A percentile compares a stretch with the other conserved stretches of the same genome.
Evolutionary conservation across 1,139 yeast genomes (phyloP).

Genomic region (Blastobotrys buckinghamii): DNA sequence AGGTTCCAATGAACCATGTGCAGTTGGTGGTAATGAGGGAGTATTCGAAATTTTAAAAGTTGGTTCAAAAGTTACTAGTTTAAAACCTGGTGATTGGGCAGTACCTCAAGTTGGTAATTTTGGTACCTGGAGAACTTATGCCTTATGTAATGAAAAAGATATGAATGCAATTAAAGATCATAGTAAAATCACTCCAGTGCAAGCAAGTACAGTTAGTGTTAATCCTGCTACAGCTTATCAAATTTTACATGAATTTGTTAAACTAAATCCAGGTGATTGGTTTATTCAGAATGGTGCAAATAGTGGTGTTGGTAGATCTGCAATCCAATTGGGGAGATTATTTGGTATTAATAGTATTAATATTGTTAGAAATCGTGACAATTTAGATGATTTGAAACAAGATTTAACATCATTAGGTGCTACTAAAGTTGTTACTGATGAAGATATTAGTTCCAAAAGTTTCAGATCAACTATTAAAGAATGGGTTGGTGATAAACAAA

Average conservation of each 20-base stretch:
- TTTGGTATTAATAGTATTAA: constrained; percentile 79
- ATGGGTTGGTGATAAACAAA: constrained; percentile 46
- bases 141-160: constrained; percentile 35
- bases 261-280: constrained; percentile 76
- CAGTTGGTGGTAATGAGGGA: constrained; percentile 93
- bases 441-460: constrained; percentile 63
- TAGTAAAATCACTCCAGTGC: constrained; percentile 35
- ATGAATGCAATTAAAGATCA: constrained; percentile 44
- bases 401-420: constrained; percentile 70
- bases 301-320: constrained; percentile 93
- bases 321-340: constrained; percentile 75
- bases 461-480: constrained; percentile 56
- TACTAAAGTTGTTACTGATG: constrained; percentile 83
- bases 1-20: constrained; percentile 56
- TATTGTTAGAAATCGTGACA: constrained; percentile 79
- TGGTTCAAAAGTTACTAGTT: constrained; percentile 43
- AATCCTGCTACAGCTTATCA: constrained; percentile 92
- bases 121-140: constrained; percentile 95
- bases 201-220: constrained; percentile 86
- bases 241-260: constrained; percentile 68
- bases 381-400: constrained; percentile 55
- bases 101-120: constrained; percentile 76
- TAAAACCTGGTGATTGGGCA: constrained; percentile 81
- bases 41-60: constrained; percentile 73
- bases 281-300: constrained; percentile 95